Conservation (phyloP, 805 yeast species). For the Ogataea degrootiae region DNA sequence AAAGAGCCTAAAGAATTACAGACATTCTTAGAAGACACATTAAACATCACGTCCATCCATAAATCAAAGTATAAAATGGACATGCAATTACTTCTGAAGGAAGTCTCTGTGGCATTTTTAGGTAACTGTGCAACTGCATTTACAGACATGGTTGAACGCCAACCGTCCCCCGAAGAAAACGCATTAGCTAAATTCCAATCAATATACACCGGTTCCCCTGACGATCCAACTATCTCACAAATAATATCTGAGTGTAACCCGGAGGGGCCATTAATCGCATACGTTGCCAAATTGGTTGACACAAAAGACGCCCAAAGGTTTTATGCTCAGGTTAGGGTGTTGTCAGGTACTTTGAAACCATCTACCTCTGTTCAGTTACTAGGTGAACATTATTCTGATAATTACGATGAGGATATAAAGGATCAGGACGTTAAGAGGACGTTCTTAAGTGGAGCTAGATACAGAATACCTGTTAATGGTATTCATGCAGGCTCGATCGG, state of each 20-base stretch:
- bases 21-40: conserved; percentile 41
- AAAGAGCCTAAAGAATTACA: conserved; percentile 42
- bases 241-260: conserved; percentile 30
- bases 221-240: conserved; percentile 9
- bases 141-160: conserved; percentile 40
- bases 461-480: conserved; percentile 47
- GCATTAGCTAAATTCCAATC: conserved; percentile 22
- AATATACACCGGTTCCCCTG: conserved; percentile 27
- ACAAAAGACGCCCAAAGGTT: conserved; percentile 47
- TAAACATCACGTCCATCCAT: conserved; percentile 38
- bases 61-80: conserved; percentile 44
- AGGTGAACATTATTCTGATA: conserved; percentile 49
- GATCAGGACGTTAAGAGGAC: conserved; percentile 37
- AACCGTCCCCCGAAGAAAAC: conserved; percentile 35
- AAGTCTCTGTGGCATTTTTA: conserved; percentile 53
- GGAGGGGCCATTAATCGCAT: conserved; percentile 44
- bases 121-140: conserved; percentile 44
- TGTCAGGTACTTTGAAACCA: conserved; percentile 51
- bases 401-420: conserved; percentile 48
- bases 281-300: conserved; percentile 55
- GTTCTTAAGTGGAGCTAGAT: conserved; percentile 66
- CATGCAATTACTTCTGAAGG: conserved; percentile 51
- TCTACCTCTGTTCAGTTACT: conserved; percentile 48
- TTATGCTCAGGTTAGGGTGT: conserved; percentile 56
- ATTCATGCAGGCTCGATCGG: conserved; percentile 67